A percentile compares a stretch with the other conserved stretches of the same genome.
Evolutionary conservation across 192 early-diverging fungal species (phyloP).

Genomic region (Coemansia sp.): DNA sequence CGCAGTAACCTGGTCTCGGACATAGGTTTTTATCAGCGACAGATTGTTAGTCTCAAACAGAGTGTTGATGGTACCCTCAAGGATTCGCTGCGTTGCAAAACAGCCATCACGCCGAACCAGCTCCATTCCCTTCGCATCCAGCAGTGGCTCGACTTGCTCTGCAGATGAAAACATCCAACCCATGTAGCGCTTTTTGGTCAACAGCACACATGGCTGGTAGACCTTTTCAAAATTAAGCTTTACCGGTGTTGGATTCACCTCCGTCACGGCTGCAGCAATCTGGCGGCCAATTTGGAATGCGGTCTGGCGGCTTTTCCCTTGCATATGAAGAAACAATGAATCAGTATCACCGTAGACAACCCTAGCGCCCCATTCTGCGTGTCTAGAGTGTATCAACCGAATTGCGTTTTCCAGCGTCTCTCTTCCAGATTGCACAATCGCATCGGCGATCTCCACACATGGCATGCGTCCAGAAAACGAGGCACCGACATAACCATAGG

Average conservation of each 20-base stretch:
- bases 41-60: conserved; percentile 82
- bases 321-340: conserved; percentile 79
- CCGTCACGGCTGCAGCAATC: conserved; percentile 75
- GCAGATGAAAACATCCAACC: conserved; percentile 76
- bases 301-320: conserved; percentile 63
- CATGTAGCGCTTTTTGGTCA: conserved; percentile 94
- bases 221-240: conserved; percentile 96
- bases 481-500: conserved; percentile 85
- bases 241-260: conserved; percentile 73
- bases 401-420: conserved; percentile 79
- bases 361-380: conserved; percentile 64
- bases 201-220: conserved; percentile 81
- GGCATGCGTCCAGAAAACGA: conserved; percentile 90
- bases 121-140: conserved; percentile 97
- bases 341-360: conserved; percentile 97
- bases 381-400: conserved; percentile 59
- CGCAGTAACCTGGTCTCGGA: conserved; percentile 69
- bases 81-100: conserved; percentile 70
- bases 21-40: conserved; percentile 72
- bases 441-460: conserved; percentile 83
- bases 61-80: conserved; percentile 74
- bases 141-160: conserved; percentile 64
- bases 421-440: conserved; percentile 84
- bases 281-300: conserved; percentile 83
- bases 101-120: conserved; percentile 90